These are phyloP conservation scores for Pythium coloratum DNA, from an alignment of 352 stramenopile species.

Conservation along the genomic window DNA sequence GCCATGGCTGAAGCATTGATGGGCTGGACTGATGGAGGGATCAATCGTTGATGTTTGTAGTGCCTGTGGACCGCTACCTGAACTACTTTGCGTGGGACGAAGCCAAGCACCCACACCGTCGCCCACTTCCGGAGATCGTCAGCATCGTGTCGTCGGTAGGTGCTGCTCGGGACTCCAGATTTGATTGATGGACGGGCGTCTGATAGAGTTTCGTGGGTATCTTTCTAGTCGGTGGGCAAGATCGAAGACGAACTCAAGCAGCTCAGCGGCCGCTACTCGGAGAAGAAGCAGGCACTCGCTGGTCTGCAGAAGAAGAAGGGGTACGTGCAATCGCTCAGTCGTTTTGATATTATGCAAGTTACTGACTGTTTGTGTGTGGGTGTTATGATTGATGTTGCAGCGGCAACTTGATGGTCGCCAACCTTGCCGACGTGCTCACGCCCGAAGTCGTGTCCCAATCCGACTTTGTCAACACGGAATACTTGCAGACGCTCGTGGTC, in stretches of 20 bases:
- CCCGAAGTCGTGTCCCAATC: conserved; percentile 86
- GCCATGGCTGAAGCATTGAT: background rate
- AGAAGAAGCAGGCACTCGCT: conserved; percentile 92
- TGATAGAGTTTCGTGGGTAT: conserved; percentile 10
- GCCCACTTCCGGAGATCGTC: conserved; percentile 96
- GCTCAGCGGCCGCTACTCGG: conserved; percentile 89
- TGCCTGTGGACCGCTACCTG: conserved; percentile 94
- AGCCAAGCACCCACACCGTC: conserved; percentile 96
- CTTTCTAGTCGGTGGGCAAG: conserved; percentile 81
- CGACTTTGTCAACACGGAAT: conserved; percentile 96
- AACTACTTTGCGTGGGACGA: conserved; percentile 98
- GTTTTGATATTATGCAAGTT: background rate
- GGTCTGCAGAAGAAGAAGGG: conserved; percentile 93
- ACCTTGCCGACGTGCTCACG: conserved; percentile 95
- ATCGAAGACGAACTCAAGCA: conserved; percentile 98
- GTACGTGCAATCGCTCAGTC: conserved; percentile 27
- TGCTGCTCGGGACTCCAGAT: background rate
- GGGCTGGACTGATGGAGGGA: too few species aligned
- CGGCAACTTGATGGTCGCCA: conserved; percentile 93
- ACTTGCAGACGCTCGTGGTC: conserved; percentile 96
- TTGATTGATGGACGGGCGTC: background rate
- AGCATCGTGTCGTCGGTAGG: conserved; percentile 90
- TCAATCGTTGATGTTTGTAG: conserved; percentile 26
- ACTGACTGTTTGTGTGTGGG: background rate
- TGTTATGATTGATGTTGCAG: conserved; percentile 27